Percentiles rank a stretch among this genome's conserved stretches.
Conservation (phyloP, 2,329 filamentous ascomycete genomes). For the Fusarium sterilihyphosum region DNA sequence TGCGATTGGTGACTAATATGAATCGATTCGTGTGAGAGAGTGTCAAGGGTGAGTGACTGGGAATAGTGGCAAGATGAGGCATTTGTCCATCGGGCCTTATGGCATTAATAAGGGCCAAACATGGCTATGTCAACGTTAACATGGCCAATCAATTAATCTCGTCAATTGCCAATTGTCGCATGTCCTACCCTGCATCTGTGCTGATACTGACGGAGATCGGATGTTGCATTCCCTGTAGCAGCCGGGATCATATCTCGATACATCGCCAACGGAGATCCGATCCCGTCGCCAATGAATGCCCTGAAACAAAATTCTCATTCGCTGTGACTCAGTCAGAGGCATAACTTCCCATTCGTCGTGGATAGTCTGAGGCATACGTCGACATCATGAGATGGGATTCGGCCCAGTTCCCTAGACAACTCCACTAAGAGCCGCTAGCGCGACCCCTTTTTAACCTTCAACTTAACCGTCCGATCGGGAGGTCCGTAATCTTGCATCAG, state of each 20-base stretch:
- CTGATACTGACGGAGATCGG: neutral
- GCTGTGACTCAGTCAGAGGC: too few relatives aligned
- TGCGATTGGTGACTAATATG: neutral
- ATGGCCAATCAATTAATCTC: neutral
- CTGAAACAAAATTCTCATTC: neutral
- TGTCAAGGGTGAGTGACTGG: neutral
- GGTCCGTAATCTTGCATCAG: constrained; percentile 18
- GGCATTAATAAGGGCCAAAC: neutral
- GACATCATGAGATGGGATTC: constrained; percentile 1
- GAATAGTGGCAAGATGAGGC: neutral
- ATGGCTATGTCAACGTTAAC: neutral
- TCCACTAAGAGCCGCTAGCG: neutral
- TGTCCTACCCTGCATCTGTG: neutral
- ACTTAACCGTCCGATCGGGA: constrained; percentile 22
- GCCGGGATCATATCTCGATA: neutral
- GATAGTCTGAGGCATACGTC: neutral
- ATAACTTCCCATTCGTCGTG: neutral
- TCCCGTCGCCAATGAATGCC: neutral
- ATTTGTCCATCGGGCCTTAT: neutral
- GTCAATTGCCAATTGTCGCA: neutral
- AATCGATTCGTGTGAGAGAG: rapidly evolving
- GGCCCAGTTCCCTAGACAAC: neutral
- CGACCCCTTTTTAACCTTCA: constrained; percentile 1
- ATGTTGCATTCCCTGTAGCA: neutral
- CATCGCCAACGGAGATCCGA: neutral